Evolutionary conservation across 2,329 filamentous ascomycete genomes (phyloP).

Genomic region (Colletotrichum costaricense): DNA sequence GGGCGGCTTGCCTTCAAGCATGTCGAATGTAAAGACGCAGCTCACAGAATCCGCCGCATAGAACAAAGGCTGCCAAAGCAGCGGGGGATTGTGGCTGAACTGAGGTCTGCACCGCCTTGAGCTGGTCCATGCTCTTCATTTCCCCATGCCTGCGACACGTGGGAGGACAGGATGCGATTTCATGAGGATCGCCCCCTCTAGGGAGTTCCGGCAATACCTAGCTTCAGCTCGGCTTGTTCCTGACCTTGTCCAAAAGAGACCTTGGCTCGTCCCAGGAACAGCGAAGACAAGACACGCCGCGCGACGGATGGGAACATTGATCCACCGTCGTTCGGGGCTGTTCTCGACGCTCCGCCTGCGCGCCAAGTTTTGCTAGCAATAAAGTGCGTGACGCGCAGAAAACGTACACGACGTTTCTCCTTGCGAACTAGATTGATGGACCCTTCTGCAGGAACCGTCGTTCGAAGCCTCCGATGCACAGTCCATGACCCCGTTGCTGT

Average conservation of each 20-base stretch:
- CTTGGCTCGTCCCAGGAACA: slow-evolving; percentile 16
- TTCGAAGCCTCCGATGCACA: slow-evolving; percentile 17
- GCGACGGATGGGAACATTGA: slow-evolving; percentile 12
- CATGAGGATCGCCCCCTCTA: slow-evolving; percentile 31
- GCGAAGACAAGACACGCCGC: slow-evolving; percentile 3
- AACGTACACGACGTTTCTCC: slow-evolving; percentile 8
- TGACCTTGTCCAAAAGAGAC: slow-evolving; percentile 28
- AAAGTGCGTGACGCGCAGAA: slow-evolving; percentile 11
- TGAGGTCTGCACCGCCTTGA: slow-evolving; percentile 22
- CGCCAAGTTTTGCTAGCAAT: neutral
- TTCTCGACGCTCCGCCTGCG: slow-evolving; percentile 2
- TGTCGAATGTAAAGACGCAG: slow-evolving; percentile 7
- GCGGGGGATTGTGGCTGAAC: slow-evolving; percentile 13
- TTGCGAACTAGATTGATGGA: slow-evolving; percentile 3
- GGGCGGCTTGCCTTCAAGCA: slow-evolving; percentile 19
- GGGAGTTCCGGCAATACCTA: slow-evolving; percentile 21
- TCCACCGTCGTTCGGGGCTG: slow-evolving; percentile 5
- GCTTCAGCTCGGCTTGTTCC: slow-evolving; percentile 26
- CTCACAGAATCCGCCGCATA: neutral
- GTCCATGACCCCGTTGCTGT: neutral
- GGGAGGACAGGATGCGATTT: slow-evolving; percentile 29
- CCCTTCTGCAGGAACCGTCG: slow-evolving; percentile 21
- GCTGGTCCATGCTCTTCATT: slow-evolving; percentile 33
- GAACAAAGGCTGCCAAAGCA: slow-evolving; percentile 5
- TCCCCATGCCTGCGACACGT: slow-evolving; percentile 35